A percentile compares a stretch with the other conserved stretches of the same genome.
Evolutionary conservation across 1,139 yeast genomes (phyloP).

Genomic region (Blastobotrys capitulatus): DNA sequence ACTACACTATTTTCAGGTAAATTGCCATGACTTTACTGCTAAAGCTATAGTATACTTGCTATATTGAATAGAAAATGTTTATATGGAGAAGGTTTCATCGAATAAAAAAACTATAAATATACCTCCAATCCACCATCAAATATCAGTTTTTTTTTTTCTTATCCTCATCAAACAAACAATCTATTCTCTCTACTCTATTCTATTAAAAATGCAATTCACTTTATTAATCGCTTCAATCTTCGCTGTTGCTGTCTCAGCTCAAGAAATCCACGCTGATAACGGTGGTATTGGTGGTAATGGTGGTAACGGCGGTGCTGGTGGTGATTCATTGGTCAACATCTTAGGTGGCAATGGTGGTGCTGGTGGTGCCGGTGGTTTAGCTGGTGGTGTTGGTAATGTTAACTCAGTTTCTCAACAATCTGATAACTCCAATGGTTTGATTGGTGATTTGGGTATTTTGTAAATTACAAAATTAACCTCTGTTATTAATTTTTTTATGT

Average conservation of each 20-base stretch:
- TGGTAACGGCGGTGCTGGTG: constrained; percentile 3
- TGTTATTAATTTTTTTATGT: too few species aligned
- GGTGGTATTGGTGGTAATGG: constrained; percentile 4
- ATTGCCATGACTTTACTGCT: too few species aligned
- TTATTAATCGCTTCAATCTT: background rate
- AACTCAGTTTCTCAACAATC: background rate
- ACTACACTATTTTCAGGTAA: too few species aligned
- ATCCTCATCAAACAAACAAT: too few species aligned
- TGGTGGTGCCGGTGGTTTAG: constrained; percentile 3
- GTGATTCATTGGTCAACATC: background rate
- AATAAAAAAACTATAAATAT: too few species aligned
- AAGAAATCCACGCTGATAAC: background rate
- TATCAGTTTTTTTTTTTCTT: too few species aligned
- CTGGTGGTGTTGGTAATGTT: constrained; percentile 1
- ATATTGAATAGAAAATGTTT: too few species aligned
- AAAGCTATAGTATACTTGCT: too few species aligned
- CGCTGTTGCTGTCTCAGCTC: background rate
- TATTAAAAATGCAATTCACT: constrained; percentile 1
- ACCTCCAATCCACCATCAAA: too few species aligned
- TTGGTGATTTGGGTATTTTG: background rate
- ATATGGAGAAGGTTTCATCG: too few species aligned
- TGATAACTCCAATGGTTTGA: background rate
- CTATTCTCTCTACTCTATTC: too few species aligned
- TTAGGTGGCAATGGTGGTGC: background rate
- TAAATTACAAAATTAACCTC: too few species aligned